These are phyloP conservation scores for Colletotrichum eremochloae DNA, from an alignment of 2,329 filamentous ascomycete species.

Conservation along the genomic window DNA sequence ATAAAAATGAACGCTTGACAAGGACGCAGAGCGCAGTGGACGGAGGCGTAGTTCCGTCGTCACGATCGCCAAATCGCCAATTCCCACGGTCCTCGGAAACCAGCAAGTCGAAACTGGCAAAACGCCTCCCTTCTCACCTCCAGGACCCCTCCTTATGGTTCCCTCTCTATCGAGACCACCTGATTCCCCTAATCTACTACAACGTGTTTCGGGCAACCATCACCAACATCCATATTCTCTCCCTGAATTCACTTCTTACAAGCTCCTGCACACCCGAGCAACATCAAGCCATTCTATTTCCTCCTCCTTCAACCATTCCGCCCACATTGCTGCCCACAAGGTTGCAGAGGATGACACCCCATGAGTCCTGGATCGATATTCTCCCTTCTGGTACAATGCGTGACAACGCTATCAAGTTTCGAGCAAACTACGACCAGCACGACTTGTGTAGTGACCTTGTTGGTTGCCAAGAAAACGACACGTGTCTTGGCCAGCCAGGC, in stretches of 20 bases:
- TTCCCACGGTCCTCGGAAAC: neutral
- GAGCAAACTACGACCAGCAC: slow-evolving; percentile 22
- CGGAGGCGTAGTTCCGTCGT: too few relatives aligned
- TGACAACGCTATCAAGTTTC: slow-evolving; percentile 46
- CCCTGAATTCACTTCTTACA: slow-evolving; percentile 44
- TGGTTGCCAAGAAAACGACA: slow-evolving; percentile 10
- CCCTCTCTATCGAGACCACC: slow-evolving; percentile 48
- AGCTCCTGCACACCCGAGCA: slow-evolving; percentile 38
- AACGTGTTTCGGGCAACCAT: slow-evolving; percentile 54
- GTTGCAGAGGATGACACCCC: slow-evolving; percentile 44
- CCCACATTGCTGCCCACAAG: slow-evolving; percentile 45
- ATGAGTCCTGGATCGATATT: slow-evolving; percentile 50
- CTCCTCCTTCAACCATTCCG: slow-evolving; percentile 39
- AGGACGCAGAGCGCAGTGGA: neutral
- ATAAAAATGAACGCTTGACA: too few relatives aligned
- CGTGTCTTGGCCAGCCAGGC: slow-evolving; percentile 21
- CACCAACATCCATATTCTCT: slow-evolving; percentile 50
- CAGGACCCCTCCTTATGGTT: slow-evolving; percentile 28
- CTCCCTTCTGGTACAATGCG: slow-evolving; percentile 49
- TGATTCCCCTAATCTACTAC: slow-evolving; percentile 54
- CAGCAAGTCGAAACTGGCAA: neutral
- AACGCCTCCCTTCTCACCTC: slow-evolving; percentile 13
- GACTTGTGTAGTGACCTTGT: slow-evolving; percentile 31
- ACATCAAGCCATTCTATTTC: slow-evolving; percentile 44
- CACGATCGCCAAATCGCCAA: neutral